Percentiles rank a stretch among this genome's conserved stretches.
phyloP scores from a whole-genome alignment of 306 rosid genomes.

The Fagus crenata region DNA sequence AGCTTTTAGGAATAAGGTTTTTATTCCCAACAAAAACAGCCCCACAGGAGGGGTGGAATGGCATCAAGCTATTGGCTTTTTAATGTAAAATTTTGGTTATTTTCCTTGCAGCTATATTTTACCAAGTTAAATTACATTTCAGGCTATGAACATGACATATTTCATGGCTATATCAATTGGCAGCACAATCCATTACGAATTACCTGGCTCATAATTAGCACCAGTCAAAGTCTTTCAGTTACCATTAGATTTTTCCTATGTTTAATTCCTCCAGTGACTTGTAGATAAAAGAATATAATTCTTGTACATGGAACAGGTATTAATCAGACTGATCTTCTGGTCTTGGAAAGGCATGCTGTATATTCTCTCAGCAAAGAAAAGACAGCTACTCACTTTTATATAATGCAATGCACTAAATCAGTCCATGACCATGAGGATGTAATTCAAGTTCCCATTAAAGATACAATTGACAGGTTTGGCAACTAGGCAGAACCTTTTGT shows the following conservation, averaged over 20 bases:
- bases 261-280: not conserved
- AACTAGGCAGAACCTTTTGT: not conserved
- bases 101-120: not conserved
- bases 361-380: slow-evolving; percentile 69
- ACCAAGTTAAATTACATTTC: not conserved
- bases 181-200: not conserved
- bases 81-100: not conserved
- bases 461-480: slow-evolving; percentile 56
- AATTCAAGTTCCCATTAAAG: slow-evolving; percentile 52
- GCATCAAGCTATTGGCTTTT: too few relatives aligned
- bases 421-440: slow-evolving; percentile 33
- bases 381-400: slow-evolving; percentile 58
- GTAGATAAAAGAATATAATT: slow-evolving; percentile 32
- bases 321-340: slow-evolving; percentile 40
- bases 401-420: slow-evolving; percentile 53
- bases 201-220: slow-evolving; percentile 13
- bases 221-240: slow-evolving; percentile 8
- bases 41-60: too few relatives aligned
- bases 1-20: too few relatives aligned
- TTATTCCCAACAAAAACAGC: too few relatives aligned
- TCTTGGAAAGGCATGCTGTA: slow-evolving; percentile 59
- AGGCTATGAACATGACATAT: not conserved
- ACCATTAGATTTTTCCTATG: slow-evolving; percentile 17
- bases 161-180: not conserved
- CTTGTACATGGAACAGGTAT: slow-evolving; percentile 52